Evolutionary conservation across 1,284 basidiomycete genomes (phyloP).

Genomic region (Exobasidium cylindrosporum): DNA sequence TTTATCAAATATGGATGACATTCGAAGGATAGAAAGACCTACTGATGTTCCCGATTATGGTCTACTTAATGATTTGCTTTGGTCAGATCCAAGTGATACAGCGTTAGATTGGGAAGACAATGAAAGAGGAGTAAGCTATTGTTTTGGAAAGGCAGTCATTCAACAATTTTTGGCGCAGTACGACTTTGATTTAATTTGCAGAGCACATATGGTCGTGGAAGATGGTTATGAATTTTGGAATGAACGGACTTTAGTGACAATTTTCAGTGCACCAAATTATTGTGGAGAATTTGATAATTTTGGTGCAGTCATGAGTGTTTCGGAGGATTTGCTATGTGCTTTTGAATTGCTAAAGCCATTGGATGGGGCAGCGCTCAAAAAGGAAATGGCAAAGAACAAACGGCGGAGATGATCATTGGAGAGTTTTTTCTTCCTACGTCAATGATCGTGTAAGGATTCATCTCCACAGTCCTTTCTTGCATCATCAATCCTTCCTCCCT

Average conservation of each 20-base stretch:
- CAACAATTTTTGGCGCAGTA: conserved; percentile 80
- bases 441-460: too few relatives aligned
- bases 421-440: too few relatives aligned
- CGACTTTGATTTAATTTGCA: conserved; percentile 99
- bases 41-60: conserved; percentile 99
- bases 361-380: conserved; percentile 89
- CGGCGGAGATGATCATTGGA: conserved; percentile 3
- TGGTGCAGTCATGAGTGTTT: conserved; percentile 75
- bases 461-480: too few relatives aligned
- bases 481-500: too few relatives aligned
- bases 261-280: conserved; percentile 92
- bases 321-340: conserved; percentile 72
- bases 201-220: conserved; percentile 99
- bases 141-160: conserved; percentile 96
- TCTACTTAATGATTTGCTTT: conserved; percentile 91
- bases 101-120: conserved; percentile 99
- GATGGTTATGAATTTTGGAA: conserved; percentile 99
- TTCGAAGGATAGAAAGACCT: conserved; percentile 93
- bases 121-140: conserved; percentile 98
- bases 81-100: conserved; percentile 98
- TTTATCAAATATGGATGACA: conserved; percentile 96
- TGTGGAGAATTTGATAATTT: conserved; percentile 76
- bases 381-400: conserved; percentile 92
- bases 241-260: conserved; percentile 93
- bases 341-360: conserved; percentile 67